Percentiles rank a stretch among this genome's conserved stretches.
Conservation (phyloP, 331 rosid species). For the Acacia concinna region DNA sequence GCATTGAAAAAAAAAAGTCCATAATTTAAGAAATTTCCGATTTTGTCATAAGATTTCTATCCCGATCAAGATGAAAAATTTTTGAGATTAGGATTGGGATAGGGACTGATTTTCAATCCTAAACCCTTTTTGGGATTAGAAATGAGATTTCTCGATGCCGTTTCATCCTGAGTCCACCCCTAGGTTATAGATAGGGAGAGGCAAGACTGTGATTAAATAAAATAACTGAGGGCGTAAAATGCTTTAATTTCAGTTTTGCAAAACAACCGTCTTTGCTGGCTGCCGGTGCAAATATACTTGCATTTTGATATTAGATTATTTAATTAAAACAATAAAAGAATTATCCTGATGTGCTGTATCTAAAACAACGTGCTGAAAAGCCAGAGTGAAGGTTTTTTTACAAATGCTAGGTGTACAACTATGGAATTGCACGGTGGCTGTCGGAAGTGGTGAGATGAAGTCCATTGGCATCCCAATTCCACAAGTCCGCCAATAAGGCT, state of each 20-base stretch:
- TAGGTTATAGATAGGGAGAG: not conserved
- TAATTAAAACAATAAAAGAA: not conserved
- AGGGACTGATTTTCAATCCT: too few relatives aligned
- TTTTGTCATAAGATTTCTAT: too few relatives aligned
- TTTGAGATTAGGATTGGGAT: too few relatives aligned
- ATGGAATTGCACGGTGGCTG: conserved; percentile 13
- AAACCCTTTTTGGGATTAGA: too few relatives aligned
- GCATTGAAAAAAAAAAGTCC: too few relatives aligned
- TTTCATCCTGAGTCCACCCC: too few relatives aligned
- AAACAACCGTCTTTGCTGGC: not conserved
- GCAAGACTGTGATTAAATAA: not conserved
- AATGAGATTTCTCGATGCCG: too few relatives aligned
- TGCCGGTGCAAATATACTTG: not conserved
- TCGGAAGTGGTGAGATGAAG: conserved; percentile 10
- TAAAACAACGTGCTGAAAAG: conserved; percentile 16
- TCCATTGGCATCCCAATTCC: conserved; percentile 36
- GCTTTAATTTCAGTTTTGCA: not conserved
- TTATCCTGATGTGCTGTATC: not conserved
- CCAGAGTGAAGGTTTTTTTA: not conserved
- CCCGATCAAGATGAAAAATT: too few relatives aligned
- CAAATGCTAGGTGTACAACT: conserved; percentile 22
- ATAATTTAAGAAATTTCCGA: too few relatives aligned
- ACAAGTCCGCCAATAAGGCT: conserved; percentile 28
- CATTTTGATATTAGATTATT: not conserved
- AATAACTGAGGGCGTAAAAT: not conserved